phyloP scores from a whole-genome alignment of 2,329 filamentous ascomycete genomes.

The Alternaria ethzedia region DNA sequence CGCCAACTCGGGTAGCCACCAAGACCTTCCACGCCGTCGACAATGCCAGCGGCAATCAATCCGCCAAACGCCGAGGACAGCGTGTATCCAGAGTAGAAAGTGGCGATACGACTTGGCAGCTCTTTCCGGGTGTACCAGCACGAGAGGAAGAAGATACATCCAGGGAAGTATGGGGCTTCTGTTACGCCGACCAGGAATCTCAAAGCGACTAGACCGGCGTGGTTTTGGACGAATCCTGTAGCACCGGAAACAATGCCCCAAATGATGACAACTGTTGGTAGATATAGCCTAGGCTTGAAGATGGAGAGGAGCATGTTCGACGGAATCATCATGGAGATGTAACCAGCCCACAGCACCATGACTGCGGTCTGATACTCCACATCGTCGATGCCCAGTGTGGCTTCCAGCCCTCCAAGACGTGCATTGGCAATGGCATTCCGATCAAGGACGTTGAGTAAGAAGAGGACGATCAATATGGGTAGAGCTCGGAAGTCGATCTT shows the following conservation, averaged over 20 bases:
- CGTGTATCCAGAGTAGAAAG: constrained; percentile 63
- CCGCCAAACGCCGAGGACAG: constrained; percentile 60
- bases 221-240: constrained; percentile 57
- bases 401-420: constrained; percentile 33
- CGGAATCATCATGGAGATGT: constrained; percentile 67
- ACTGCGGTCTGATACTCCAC: constrained; percentile 35
- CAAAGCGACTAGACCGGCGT: constrained; percentile 49
- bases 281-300: constrained; percentile 61
- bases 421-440: constrained; percentile 40
- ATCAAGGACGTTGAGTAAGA: constrained; percentile 40
- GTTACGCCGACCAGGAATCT: constrained; percentile 51
- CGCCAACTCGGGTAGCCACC: constrained; percentile 34
- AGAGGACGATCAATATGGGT: constrained; percentile 38
- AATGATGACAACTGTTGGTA: constrained; percentile 56
- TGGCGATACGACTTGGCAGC: constrained; percentile 64
- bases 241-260: constrained; percentile 52
- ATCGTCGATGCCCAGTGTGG: not conserved
- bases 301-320: constrained; percentile 65
- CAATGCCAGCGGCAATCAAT: constrained; percentile 58
- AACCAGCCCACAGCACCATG: constrained; percentile 64
- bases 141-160: constrained; percentile 28
- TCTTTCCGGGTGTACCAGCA: constrained; percentile 33
- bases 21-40: constrained; percentile 43
- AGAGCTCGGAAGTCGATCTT: constrained; percentile 39
- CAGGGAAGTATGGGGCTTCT: constrained; percentile 29